Evolutionary conservation across 139 green algal species (phyloP).

Genomic region (Chlorella sp.): DNA sequence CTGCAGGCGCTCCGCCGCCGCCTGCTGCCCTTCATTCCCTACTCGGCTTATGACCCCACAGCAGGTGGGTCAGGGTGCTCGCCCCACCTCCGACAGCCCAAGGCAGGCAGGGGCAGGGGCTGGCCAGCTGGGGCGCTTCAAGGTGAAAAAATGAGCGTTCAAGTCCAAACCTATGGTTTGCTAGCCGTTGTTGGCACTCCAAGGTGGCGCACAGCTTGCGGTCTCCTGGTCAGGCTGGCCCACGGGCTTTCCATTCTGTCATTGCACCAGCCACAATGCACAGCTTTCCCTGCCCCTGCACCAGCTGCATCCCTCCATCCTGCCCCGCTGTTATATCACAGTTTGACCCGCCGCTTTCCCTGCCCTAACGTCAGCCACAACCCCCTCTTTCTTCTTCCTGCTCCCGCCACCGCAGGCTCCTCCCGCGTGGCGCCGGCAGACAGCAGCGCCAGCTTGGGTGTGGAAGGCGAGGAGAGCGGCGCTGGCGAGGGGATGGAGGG

Average conservation of each 20-base stretch:
- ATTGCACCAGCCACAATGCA: no score
- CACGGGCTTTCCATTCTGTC: no score
- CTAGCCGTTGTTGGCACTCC: no score
- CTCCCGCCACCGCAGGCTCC: neutral
- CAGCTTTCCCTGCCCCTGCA: neutral
- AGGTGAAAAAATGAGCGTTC: no score
- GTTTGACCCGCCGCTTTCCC: neutral
- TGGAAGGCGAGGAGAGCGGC: neutral
- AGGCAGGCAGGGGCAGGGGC: no score
- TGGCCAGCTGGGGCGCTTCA: neutral
- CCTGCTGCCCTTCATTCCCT: conserved; percentile 57
- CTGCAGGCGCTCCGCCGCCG: neutral
- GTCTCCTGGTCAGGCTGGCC: no score
- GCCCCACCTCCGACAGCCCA: no score
- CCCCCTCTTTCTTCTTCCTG: no score
- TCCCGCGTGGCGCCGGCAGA: neutral
- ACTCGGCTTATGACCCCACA: conserved; percentile 51
- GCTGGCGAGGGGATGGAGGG: no score
- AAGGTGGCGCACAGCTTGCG: no score
- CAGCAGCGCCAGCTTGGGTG: neutral
- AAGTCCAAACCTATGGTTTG: no score
- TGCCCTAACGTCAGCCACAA: neutral
- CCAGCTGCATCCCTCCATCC: neutral
- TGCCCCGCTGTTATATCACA: neutral
- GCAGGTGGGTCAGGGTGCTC: neutral